phyloP scores from a whole-genome alignment of 1,284 basidiomycete species.

The Hemileia vastatrix region DNA sequence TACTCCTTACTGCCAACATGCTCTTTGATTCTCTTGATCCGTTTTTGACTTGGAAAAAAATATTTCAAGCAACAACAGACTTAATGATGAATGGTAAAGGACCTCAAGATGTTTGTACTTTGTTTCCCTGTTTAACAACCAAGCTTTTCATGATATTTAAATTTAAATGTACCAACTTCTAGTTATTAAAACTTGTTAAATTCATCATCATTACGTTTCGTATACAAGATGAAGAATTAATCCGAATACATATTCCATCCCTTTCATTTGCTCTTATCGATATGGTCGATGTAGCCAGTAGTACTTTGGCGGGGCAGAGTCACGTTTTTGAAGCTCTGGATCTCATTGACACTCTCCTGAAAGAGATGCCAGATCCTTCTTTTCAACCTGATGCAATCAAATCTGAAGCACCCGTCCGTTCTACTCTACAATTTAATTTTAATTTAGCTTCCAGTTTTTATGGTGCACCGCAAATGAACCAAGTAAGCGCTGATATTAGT shows the following conservation, averaged over 20 bases:
- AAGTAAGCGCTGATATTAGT: too few relatives aligned
- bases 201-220: constrained; percentile 64
- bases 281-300: constrained; percentile 52
- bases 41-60: constrained; percentile 68
- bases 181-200: constrained; percentile 46
- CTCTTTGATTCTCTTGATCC: constrained; percentile 90
- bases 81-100: constrained; percentile 33
- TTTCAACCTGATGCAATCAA: background rate
- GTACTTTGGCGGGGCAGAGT: constrained; percentile 30
- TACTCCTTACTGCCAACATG: constrained; percentile 73
- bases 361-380: constrained; percentile 7
- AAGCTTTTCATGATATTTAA: constrained; percentile 33
- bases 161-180: constrained; percentile 49
- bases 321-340: background rate
- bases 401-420: background rate
- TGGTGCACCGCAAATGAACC: too few relatives aligned
- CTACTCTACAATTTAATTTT: constrained; percentile 11
- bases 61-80: constrained; percentile 51
- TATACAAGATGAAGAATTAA: constrained; percentile 68
- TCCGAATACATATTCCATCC: constrained; percentile 66
- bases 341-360: constrained; percentile 7
- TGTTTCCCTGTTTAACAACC: constrained; percentile 32
- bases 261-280: constrained; percentile 60
- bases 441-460: constrained; percentile 13
- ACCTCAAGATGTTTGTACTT: constrained; percentile 47